These are phyloP conservation scores for Ilex paraguariensis DNA, from an alignment of 305 asterid species.

Conservation along the genomic window DNA sequence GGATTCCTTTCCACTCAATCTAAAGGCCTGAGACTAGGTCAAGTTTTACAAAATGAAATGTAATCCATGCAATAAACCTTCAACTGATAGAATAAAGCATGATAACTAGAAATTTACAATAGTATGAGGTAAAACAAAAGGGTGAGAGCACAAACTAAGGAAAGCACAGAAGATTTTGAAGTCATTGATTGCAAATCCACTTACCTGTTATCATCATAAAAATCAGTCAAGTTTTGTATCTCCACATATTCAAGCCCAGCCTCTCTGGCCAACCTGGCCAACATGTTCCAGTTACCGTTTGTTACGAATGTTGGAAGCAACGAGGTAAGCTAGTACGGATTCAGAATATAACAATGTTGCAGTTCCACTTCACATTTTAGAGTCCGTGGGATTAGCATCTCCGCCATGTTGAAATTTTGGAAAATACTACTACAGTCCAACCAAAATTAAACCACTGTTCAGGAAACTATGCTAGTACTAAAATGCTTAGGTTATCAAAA, in stretches of 20 bases:
- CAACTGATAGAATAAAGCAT: not conserved
- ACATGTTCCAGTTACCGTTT: not conserved
- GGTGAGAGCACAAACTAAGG: not conserved
- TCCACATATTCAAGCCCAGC: conserved; percentile 90
- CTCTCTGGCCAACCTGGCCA: conserved; percentile 91
- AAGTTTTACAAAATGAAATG: too few species aligned
- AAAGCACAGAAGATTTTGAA: conserved; percentile 4
- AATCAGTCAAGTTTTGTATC: conserved; percentile 88
- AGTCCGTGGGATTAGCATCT: not conserved
- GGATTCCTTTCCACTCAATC: too few species aligned
- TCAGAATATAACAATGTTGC: not conserved
- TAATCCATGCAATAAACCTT: not conserved
- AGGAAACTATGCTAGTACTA: too few species aligned
- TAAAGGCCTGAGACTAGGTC: too few species aligned
- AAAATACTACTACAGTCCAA: too few species aligned
- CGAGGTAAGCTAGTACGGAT: not conserved
- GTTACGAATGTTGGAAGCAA: not conserved
- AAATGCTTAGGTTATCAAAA: too few species aligned
- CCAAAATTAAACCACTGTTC: too few species aligned
- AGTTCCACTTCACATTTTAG: not conserved
- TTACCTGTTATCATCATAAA: conserved; percentile 90
- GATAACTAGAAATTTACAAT: not conserved
- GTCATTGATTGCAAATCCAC: conserved; percentile 13
- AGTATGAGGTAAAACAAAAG: not conserved
- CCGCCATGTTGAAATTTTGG: too few species aligned